A percentile compares a stretch with the other conserved stretches of the same genome.
Evolutionary conservation across 2,329 filamentous ascomycete genomes (phyloP).

Genomic region (Periconia sp.): DNA sequence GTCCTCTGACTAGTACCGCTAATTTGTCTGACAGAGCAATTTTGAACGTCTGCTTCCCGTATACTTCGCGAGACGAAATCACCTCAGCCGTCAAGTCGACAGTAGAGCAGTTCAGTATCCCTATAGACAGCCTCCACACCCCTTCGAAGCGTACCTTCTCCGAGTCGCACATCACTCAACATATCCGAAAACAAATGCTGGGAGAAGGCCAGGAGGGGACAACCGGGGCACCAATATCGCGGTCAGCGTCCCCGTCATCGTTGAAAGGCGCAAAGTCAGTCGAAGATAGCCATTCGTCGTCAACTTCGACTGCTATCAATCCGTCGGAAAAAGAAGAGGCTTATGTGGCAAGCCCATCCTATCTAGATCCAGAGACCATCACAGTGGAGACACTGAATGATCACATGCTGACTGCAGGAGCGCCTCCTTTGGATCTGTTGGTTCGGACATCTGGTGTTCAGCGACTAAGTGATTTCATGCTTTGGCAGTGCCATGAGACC

Average conservation of each 20-base stretch:
- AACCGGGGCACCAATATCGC: slow-evolving; percentile 33
- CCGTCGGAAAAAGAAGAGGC: slow-evolving; percentile 39
- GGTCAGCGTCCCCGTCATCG: slow-evolving; percentile 42
- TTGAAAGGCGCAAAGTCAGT: slow-evolving; percentile 40
- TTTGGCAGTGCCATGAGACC: slow-evolving; percentile 95
- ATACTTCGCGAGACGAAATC: slow-evolving; percentile 95
- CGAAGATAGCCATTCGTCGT: slow-evolving; percentile 36
- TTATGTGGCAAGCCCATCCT: slow-evolving; percentile 17
- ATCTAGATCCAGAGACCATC: slow-evolving; percentile 85
- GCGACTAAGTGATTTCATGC: slow-evolving; percentile 94
- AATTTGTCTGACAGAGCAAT: slow-evolving; percentile 62
- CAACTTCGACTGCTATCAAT: slow-evolving; percentile 48
- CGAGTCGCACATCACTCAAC: slow-evolving; percentile 83
- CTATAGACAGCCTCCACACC: slow-evolving; percentile 63
- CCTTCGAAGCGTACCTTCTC: slow-evolving; percentile 74
- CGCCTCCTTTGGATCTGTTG: slow-evolving; percentile 88
- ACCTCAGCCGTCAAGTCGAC: slow-evolving; percentile 87
- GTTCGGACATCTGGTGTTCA: slow-evolving; percentile 92
- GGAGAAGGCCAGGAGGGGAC: slow-evolving; percentile 44
- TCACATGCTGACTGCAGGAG: slow-evolving; percentile 86
- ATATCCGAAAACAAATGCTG: slow-evolving; percentile 67
- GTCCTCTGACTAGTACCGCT: neutral
- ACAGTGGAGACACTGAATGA: slow-evolving; percentile 79
- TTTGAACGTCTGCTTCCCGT: slow-evolving; percentile 96
- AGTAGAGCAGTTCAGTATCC: slow-evolving; percentile 82